Evolutionary conservation across 345 rosid species (phyloP).

Genomic region (Lepidium didymum): DNA sequence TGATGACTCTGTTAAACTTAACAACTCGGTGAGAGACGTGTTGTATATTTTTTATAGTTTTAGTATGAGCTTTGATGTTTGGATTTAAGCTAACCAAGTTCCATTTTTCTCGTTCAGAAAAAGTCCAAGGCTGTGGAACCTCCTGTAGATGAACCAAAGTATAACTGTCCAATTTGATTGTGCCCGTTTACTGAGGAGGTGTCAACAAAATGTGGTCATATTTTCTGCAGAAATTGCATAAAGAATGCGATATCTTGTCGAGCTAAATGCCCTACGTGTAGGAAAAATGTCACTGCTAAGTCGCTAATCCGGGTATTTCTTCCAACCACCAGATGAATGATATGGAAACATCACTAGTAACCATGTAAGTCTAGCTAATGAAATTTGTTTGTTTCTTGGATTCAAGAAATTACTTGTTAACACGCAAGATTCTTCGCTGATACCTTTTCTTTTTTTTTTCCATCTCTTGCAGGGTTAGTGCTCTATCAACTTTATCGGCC

Average conservation of each 20-base stretch:
- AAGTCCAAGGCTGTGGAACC: slow-evolving; percentile 27
- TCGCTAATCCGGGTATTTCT: slow-evolving; percentile 85
- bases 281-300: slow-evolving; percentile 57
- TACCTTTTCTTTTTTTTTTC: background rate
- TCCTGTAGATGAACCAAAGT: slow-evolving; percentile 60
- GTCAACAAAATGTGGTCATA: slow-evolving; percentile 94
- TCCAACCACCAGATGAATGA: slow-evolving; percentile 51
- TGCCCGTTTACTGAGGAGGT: slow-evolving; percentile 62
- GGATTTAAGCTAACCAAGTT: background rate
- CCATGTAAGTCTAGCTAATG: slow-evolving; percentile 13
- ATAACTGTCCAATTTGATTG: slow-evolving; percentile 90
- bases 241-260: slow-evolving; percentile 47
- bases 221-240: slow-evolving; percentile 78
- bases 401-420: background rate
- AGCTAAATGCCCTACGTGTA: slow-evolving; percentile 82
- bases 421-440: background rate
- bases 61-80: background rate
- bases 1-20: background rate
- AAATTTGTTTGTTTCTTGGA: background rate
- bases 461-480: background rate
- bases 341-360: slow-evolving; percentile 12
- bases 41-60: background rate
- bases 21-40: slow-evolving; percentile 2
- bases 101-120: background rate
- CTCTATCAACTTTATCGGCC: background rate